phyloP scores from a whole-genome alignment of 225 moss, liverwort and hornwort genomes.

The Polytrichum commune region DNA sequence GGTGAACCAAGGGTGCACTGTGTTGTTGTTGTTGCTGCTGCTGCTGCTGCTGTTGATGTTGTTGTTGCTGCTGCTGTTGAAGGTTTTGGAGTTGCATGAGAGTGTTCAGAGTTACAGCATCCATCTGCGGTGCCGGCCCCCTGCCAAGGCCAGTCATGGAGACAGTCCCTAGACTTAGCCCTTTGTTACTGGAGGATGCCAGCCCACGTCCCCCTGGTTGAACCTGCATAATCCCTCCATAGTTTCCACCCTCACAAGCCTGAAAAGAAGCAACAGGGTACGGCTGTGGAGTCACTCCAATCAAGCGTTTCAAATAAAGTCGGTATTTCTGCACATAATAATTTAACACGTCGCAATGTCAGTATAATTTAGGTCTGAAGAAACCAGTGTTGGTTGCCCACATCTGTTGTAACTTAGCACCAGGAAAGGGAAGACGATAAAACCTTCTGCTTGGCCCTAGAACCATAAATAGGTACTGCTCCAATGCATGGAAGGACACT shows the following conservation, averaged over 20 bases:
- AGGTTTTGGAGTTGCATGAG: slow-evolving; percentile 69
- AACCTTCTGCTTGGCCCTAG: no score
- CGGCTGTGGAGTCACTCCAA: slow-evolving; percentile 67
- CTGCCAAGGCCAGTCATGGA: slow-evolving; percentile 26
- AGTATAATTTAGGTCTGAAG: no score
- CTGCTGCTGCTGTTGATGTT: slow-evolving; percentile 47
- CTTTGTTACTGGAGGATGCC: slow-evolving; percentile 60
- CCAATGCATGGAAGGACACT: no score
- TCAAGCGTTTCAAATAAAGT: slow-evolving; percentile 78
- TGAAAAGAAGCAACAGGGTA: slow-evolving; percentile 83
- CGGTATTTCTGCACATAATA: slow-evolving; percentile 77
- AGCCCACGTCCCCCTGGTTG: slow-evolving; percentile 86
- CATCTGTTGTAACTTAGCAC: no score
- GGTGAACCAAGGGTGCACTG: slow-evolving; percentile 5
- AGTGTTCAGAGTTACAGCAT: slow-evolving; percentile 56
- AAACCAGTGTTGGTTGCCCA: no score
- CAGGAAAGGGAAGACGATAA: no score
- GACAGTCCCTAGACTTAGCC: slow-evolving; percentile 36
- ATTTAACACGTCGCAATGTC: neutral
- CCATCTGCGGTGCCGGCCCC: slow-evolving; percentile 40
- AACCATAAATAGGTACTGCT: no score
- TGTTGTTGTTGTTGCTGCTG: slow-evolving; percentile 24
- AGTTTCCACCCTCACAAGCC: slow-evolving; percentile 62
- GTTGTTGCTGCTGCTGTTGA: slow-evolving; percentile 51
- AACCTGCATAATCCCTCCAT: slow-evolving; percentile 89